Conservation (phyloP, 73 alveolate genomes). For the Paramecium tetraurelia region DNA sequence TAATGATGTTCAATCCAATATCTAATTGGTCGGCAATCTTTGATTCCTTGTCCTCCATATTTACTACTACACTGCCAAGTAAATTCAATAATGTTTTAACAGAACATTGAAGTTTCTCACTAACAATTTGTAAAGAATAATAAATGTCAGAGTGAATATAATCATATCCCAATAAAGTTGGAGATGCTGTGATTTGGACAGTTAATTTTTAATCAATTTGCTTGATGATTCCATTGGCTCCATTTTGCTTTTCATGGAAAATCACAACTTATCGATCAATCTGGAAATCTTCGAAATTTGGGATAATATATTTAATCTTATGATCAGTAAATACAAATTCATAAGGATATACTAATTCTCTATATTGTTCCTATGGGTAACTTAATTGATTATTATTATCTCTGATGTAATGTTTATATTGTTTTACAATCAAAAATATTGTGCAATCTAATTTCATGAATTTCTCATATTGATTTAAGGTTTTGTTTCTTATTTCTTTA, state of each 20-base stretch:
- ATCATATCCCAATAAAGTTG: not conserved
- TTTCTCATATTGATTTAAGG: not conserved
- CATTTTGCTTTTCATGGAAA: not conserved
- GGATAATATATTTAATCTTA: not conserved
- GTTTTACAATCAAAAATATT: not conserved
- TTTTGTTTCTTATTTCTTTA: not conserved
- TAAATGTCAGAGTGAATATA: not conserved
- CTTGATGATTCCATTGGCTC: not conserved
- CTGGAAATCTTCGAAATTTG: not conserved
- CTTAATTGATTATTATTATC: not conserved
- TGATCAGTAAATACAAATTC: not conserved
- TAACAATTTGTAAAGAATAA: constrained; percentile 6
- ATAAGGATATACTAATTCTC: not conserved
- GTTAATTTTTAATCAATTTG: not conserved
- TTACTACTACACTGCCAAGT: not conserved
- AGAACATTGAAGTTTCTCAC: constrained; percentile 1
- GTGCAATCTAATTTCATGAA: not conserved
- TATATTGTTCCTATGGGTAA: not conserved
- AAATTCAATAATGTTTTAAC: not conserved
- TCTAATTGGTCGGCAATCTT: constrained; percentile 41
- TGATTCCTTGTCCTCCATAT: constrained; percentile 27
- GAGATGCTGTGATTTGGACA: not conserved
- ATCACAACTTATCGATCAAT: not conserved
- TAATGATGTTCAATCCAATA: constrained; percentile 44
- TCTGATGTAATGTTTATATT: not conserved